A percentile compares a stretch with the other conserved stretches of the same genome.
Conservation (phyloP, 1,139 yeast genomes). For the Blastobotrys persicus region DNA sequence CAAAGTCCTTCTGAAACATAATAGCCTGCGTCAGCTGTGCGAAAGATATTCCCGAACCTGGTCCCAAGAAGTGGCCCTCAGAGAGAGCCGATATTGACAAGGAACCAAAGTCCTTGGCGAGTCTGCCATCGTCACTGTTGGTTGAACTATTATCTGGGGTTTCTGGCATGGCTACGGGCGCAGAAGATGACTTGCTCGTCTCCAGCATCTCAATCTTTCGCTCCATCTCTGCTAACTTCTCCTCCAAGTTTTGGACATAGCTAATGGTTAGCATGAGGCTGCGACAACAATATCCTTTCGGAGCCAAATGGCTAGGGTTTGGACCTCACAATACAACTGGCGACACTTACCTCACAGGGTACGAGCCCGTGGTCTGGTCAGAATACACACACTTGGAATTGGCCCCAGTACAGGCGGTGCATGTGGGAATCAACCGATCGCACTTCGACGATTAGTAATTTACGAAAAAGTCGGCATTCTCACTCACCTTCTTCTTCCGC, state of each 20-base stretch:
- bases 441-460: constrained; percentile 16
- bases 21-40: constrained; percentile 26
- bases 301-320: no score
- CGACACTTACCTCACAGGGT: constrained; percentile 17
- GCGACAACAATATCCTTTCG: background rate
- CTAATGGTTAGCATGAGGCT: background rate
- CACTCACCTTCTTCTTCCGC: constrained; percentile 27
- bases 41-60: constrained; percentile 28
- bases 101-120: constrained; percentile 24
- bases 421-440: constrained; percentile 23
- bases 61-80: constrained; percentile 29
- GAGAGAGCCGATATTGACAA: constrained; percentile 20
- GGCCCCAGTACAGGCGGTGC: constrained; percentile 20
- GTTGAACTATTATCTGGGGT: background rate
- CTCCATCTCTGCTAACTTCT: constrained; percentile 12
- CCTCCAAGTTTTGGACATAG: constrained; percentile 22
- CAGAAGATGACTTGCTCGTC: background rate
- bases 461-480: background rate
- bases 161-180: background rate
- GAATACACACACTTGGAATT: constrained; percentile 19
- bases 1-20: constrained; percentile 20
- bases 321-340: background rate
- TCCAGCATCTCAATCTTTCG: constrained; percentile 1
- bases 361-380: constrained; percentile 18
- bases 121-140: constrained; percentile 2